Evolutionary conservation across 2,329 filamentous ascomycete species (phyloP), one percentile per base, ranked within the genome.

Genomic region (Colletotrichum ledebouriae): DNA sequence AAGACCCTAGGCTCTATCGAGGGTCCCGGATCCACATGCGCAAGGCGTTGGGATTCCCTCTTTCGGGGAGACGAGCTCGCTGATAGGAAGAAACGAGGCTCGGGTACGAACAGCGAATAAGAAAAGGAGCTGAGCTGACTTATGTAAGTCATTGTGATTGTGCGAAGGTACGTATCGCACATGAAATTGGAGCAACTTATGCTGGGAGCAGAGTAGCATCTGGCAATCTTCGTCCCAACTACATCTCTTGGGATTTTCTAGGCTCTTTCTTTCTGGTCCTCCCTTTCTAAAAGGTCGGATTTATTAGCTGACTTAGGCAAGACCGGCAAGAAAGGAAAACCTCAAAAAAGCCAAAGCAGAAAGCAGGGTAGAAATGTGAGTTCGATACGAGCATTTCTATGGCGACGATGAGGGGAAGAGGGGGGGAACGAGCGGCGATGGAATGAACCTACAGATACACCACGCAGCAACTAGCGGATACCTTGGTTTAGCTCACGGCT

Each of bases 21-120:
- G 47, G 47, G 49, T 12, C 13, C 25, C 6, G 20, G 50, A 11
- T 25, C 67, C 62, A 67, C 57, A 52, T 25, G 25, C 25, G 50
- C 49, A 52, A 67, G 62, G 66, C 47, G 42, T 57, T 57, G 57
- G 57, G 67, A 62, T 69, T 67, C 67, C 63, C 67, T 67, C 57
- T 62, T 62, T 69, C 37, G 63, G 57, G 62, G 49, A 44, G 50
- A 50, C 53, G 41, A 58, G 55, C 39, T 58, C 47, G 61, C 46
- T 68, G 65, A 68, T 68, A 69, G 63, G 63, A 42, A 61, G 62
- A 34, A 62, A 37, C 22, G 25, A 41, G 66, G 56, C 10, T 39
- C 2, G 2, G 12, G 12, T 3, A 44, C 7, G 52, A 52, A 11
- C 34, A 41, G 29, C 50, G 59, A 56, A 59, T 53, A 29, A 13